phyloP scores from a whole-genome alignment of 768 basidiomycete species.

The Suillus ampliporus region DNA sequence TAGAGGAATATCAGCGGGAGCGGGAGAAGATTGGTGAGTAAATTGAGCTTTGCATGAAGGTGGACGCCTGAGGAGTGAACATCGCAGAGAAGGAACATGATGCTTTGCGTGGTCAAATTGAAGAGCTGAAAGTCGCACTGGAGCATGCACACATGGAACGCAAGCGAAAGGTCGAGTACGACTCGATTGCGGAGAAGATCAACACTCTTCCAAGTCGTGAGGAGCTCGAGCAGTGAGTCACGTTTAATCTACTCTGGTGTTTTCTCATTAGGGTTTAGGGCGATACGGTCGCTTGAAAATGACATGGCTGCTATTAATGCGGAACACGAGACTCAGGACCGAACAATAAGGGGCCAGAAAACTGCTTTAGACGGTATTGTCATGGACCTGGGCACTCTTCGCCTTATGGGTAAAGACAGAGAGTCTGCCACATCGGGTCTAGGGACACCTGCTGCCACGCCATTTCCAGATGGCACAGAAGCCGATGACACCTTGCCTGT shows the following conservation, averaged over 20 bases:
- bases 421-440: constrained; percentile 50
- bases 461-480: constrained; percentile 47
- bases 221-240: constrained; percentile 77
- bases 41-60: background rate
- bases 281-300: constrained; percentile 71
- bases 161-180: constrained; percentile 85
- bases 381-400: constrained; percentile 60
- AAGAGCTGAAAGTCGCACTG: constrained; percentile 74
- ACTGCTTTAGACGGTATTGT: constrained; percentile 70
- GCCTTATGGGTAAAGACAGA: constrained; percentile 72
- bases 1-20: constrained; percentile 81
- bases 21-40: constrained; percentile 73
- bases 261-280: constrained; percentile 43
- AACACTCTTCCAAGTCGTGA: constrained; percentile 77
- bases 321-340: constrained; percentile 77
- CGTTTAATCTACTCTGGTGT: background rate
- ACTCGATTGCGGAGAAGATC: constrained; percentile 81
- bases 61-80: background rate
- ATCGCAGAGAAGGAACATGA: constrained; percentile 71
- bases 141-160: constrained; percentile 82
- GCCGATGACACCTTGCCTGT: constrained; percentile 20
- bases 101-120: constrained; percentile 69
- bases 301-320: constrained; percentile 77
- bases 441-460: constrained; percentile 51
- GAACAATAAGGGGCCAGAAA: constrained; percentile 71